Percentiles rank a stretch among this genome's conserved stretches.
Evolutionary conservation across 2,329 filamentous ascomycete genomes (phyloP).

Genomic region (Onygenales sp.): DNA sequence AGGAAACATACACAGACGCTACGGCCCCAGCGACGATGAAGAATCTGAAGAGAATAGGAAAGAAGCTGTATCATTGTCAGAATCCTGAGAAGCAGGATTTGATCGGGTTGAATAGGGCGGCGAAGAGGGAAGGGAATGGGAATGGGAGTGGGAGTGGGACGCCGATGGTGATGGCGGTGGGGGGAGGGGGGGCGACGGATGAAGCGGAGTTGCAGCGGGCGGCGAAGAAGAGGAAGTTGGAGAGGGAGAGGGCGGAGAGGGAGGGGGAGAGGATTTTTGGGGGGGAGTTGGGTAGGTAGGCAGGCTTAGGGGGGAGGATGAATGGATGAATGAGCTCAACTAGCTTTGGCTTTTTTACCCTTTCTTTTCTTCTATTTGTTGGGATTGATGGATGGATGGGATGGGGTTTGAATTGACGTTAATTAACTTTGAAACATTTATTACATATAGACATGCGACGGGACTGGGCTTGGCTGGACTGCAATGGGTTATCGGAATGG

Average conservation of each 20-base stretch:
- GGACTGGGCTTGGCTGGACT: no score
- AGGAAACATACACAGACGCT: constrained; percentile 6
- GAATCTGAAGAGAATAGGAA: constrained; percentile 36
- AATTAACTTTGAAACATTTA: no score
- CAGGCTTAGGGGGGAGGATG: neutral
- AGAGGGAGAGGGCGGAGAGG: constrained; percentile 17
- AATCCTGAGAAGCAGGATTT: constrained; percentile 39
- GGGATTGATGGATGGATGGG: no score
- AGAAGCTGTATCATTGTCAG: constrained; percentile 40
- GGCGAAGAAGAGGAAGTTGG: constrained; percentile 32
- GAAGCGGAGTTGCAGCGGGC: constrained; percentile 22
- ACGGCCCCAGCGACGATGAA: constrained; percentile 30
- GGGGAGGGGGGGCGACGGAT: constrained; percentile 1
- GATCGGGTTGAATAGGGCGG: constrained; percentile 22
- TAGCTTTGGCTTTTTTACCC: no score
- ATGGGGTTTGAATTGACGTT: no score
- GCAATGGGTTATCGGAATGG: no score
- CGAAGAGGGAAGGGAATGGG: constrained; percentile 15
- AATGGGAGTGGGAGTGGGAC: constrained; percentile 9
- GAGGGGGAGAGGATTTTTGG: constrained; percentile 26
- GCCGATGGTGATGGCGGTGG: constrained; percentile 16
- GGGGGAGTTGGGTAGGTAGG: constrained; percentile 27
- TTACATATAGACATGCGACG: no score
- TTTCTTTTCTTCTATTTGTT: no score
- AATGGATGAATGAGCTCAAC: no score